phyloP scores from a whole-genome alignment of 2,329 filamentous ascomycete species.

The Alternaria ethzedia region DNA sequence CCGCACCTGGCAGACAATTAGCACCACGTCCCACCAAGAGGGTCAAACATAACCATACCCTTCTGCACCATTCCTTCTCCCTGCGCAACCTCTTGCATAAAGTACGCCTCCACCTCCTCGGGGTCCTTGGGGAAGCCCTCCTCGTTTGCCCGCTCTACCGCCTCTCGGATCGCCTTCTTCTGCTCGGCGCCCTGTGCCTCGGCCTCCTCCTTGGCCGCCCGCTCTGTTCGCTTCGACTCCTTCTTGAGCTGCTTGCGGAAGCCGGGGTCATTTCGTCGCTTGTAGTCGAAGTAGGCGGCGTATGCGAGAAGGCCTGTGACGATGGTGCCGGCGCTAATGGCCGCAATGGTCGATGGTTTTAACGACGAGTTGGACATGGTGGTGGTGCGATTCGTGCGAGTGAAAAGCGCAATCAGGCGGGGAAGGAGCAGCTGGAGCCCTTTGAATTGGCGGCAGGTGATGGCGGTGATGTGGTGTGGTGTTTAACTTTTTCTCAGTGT shows the following conservation, averaged over 20 bases:
- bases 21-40: slow-evolving; percentile 5
- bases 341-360: slow-evolving; percentile 58
- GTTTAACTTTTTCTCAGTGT: slow-evolving; percentile 12
- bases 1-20: slow-evolving; percentile 59
- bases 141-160: slow-evolving; percentile 81
- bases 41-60: slow-evolving; percentile 60
- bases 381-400: slow-evolving; percentile 6
- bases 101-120: slow-evolving; percentile 94
- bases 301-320: slow-evolving; percentile 67
- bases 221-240: slow-evolving; percentile 75
- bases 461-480: slow-evolving; percentile 19
- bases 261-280: slow-evolving; percentile 66
- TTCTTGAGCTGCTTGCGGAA: slow-evolving; percentile 71
- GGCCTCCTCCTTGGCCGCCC: slow-evolving; percentile 74
- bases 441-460: slow-evolving; percentile 12
- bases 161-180: slow-evolving; percentile 74
- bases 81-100: slow-evolving; percentile 91
- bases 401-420: slow-evolving; percentile 1
- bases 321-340: slow-evolving; percentile 64
- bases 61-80: slow-evolving; percentile 85
- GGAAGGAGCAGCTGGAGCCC: slow-evolving; percentile 1
- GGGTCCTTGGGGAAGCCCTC: slow-evolving; percentile 90
- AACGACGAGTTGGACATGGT: slow-evolving; percentile 31
- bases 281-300: slow-evolving; percentile 71
- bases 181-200: slow-evolving; percentile 69